phyloP scores from a whole-genome alignment of 108 stramenopile genomes.

The Poteriospumella lacustris region DNA sequence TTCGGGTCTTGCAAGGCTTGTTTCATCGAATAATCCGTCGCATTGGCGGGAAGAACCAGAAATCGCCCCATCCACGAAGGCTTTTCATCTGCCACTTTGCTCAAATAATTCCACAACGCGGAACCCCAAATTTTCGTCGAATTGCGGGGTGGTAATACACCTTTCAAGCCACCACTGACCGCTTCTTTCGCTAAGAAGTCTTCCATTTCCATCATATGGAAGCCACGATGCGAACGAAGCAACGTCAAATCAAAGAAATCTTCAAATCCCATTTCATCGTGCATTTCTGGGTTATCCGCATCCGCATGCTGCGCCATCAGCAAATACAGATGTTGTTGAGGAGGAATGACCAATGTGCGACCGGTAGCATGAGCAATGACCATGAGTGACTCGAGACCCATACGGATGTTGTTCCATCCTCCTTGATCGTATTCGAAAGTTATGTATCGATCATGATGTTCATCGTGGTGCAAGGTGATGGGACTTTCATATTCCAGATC shows the following conservation, averaged over 20 bases:
- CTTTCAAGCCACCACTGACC: slow-evolving; percentile 1
- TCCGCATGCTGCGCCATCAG: slow-evolving; percentile 31
- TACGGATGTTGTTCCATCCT: slow-evolving; percentile 57
- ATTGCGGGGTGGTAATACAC: background rate
- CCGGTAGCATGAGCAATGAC: slow-evolving; percentile 71
- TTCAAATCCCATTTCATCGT: slow-evolving; percentile 29
- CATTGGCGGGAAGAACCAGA: background rate
- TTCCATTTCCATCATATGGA: slow-evolving; percentile 16
- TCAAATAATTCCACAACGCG: slow-evolving; percentile 21
- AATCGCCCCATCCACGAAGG: slow-evolving; percentile 11
- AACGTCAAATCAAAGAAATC: slow-evolving; percentile 13
- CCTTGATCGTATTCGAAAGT: slow-evolving; percentile 50
- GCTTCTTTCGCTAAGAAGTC: slow-evolving; percentile 32
- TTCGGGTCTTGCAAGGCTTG: slow-evolving; percentile 42
- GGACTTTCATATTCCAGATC: slow-evolving; percentile 23
- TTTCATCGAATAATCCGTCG: background rate
- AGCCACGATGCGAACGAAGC: slow-evolving; percentile 5
- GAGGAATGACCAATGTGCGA: slow-evolving; percentile 74
- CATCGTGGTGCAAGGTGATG: slow-evolving; percentile 26
- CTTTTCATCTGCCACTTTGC: slow-evolving; percentile 5
- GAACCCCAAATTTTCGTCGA: slow-evolving; percentile 4
- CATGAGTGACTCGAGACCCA: slow-evolving; percentile 66
- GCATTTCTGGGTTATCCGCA: background rate
- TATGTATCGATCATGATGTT: slow-evolving; percentile 33
- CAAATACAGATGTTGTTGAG: slow-evolving; percentile 69